Percentiles rank a stretch among this genome's conserved stretches.
Conservation (phyloP, 345 rosid genomes). For the Gynandropsis gynandra region DNA sequence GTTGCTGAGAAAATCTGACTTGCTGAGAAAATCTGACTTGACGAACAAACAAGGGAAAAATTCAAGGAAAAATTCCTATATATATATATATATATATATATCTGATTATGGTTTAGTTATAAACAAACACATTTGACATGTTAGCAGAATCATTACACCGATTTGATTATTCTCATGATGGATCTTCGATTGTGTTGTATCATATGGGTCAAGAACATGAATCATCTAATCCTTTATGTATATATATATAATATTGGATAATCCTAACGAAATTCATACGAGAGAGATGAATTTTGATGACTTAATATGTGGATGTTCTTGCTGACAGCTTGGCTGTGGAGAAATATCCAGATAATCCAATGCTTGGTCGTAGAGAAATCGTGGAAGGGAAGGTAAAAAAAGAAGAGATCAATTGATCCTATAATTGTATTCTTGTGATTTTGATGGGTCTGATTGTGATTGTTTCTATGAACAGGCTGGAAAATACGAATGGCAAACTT, state of each 20-base stretch:
- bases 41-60: no score
- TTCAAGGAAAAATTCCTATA: no score
- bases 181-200: no score
- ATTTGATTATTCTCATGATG: no score
- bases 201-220: no score
- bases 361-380: constrained; percentile 87
- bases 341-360: constrained; percentile 58
- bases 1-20: constrained; percentile 20
- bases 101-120: no score
- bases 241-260: constrained; percentile 5
- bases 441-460: constrained; percentile 2
- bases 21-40: no score
- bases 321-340: constrained; percentile 42
- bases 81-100: no score
- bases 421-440: not conserved
- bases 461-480: constrained; percentile 50
- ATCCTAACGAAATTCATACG: not conserved
- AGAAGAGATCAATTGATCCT: constrained; percentile 6
- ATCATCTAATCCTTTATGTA: no score
- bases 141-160: no score
- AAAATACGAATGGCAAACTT: constrained; percentile 77
- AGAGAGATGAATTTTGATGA: no score
- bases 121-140: no score
- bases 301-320: constrained; percentile 1
- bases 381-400: constrained; percentile 60